Conservation (phyloP, 257 asterid genomes). For the Jacaranda copaia region DNA sequence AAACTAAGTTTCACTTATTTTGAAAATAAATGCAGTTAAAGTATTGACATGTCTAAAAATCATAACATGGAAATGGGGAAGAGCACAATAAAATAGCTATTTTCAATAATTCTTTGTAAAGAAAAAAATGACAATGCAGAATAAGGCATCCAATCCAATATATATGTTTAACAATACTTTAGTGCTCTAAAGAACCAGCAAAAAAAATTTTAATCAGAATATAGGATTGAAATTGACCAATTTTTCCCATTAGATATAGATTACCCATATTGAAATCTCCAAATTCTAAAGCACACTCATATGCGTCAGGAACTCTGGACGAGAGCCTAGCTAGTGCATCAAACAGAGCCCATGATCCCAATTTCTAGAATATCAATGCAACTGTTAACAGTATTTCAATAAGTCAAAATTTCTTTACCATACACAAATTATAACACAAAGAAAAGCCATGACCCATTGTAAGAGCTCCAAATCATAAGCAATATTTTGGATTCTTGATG, state of each 20-base stretch:
- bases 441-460: constrained; percentile 9
- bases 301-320: constrained; percentile 63
- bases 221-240: constrained; percentile 53
- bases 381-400: constrained; percentile 55
- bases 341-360: constrained; percentile 95
- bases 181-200: neutral
- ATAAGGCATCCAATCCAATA: neutral
- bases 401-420: constrained; percentile 27
- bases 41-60: neutral
- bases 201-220: constrained; percentile 7
- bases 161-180: neutral
- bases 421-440: constrained; percentile 14
- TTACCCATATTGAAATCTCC: constrained; percentile 93
- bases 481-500: constrained; percentile 14
- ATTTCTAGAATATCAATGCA: constrained; percentile 94
- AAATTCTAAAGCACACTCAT: constrained; percentile 80
- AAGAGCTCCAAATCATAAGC: constrained; percentile 24
- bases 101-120: neutral
- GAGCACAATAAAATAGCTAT: neutral
- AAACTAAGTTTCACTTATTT: constrained; percentile 3
- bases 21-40: constrained; percentile 10
- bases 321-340: constrained; percentile 81
- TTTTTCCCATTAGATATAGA: constrained; percentile 75
- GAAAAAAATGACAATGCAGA: neutral
- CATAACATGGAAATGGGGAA: constrained; percentile 23